These are phyloP conservation scores for Umbelopsis ramanniana DNA, from an alignment of 192 early-diverging fungal genomes.

Conservation along the genomic window DNA sequence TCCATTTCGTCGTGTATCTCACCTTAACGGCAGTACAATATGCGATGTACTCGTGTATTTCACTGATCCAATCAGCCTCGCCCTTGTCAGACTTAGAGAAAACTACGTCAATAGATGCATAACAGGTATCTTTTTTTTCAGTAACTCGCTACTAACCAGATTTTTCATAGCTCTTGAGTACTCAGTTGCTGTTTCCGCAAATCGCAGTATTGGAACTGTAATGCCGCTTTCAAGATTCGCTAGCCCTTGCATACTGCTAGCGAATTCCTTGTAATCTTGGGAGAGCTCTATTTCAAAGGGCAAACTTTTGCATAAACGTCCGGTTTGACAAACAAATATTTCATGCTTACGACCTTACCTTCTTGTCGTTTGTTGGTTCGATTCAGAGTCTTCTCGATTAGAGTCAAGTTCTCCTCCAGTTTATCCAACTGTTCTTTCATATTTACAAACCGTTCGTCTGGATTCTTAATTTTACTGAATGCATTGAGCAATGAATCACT, in stretches of 20 bases:
- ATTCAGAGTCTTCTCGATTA: constrained; percentile 79
- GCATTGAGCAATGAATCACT: constrained; percentile 90
- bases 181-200: constrained; percentile 71
- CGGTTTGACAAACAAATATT: neutral
- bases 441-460: constrained; percentile 83
- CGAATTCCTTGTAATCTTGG: constrained; percentile 80
- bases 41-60: constrained; percentile 85
- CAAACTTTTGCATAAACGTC: neutral
- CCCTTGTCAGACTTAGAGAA: constrained; percentile 49
- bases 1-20: constrained; percentile 46
- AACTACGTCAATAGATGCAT: neutral
- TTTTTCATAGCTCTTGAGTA: constrained; percentile 67
- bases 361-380: constrained; percentile 73
- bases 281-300: constrained; percentile 62
- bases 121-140: neutral
- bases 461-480: constrained; percentile 90
- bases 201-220: constrained; percentile 69
- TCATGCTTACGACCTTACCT: constrained; percentile 35
- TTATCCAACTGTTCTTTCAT: constrained; percentile 82
- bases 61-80: constrained; percentile 73
- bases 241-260: constrained; percentile 71
- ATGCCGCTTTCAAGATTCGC: constrained; percentile 87
- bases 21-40: constrained; percentile 80
- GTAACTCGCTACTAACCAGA: constrained; percentile 48
- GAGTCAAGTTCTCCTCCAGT: constrained; percentile 83